Base-by-base conservation (phyloP, 2,329 filamentous ascomycete genomes). In the Penicillium sp. region DNA sequence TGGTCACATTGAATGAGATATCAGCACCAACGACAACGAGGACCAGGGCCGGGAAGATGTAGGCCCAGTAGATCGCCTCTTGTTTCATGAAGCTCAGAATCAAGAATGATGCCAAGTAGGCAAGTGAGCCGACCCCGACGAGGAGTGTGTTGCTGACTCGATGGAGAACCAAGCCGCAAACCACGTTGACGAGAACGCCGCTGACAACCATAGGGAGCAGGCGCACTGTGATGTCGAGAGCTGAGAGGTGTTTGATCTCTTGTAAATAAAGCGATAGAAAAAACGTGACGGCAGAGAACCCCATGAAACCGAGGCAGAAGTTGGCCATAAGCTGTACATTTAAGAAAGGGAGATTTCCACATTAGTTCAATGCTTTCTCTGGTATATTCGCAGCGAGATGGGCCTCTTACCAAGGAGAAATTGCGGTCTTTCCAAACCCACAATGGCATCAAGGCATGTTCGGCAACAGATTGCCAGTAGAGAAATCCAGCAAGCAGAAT, bases 1-100 rank as follows among this genome's bases (percentile, higher is more conserved):
- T 86, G 3, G 80, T 78, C 24, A 86, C 83, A 50, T 85, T 85
- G 64, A 86, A 86, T 49, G 86, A 79, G 32, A 87, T 77, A 59
- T 86, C 84, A 0, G 82, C 82, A 1, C 84, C 84, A 4, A 84
- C 69, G 1, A 86, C 83, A 24, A 77, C 76, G 26, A 86, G 64
- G 12, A 82, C 65, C 35, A 85, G 65, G 0, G 76, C 76, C 0
- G 83, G 81, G 60, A 86, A 86, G 5, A 78, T 74, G 50, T 84
- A 81, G 0, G 76, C 76, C 83, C 83, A 87, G 62, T 86, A 86
- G 13, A 71, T 75, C 47, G 75, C 76, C 8, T 77, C 71, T 1
- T 74, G 61, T 35, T 71, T 66, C 57, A 84, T 80, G 42, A 85
- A 73, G 0, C 79, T 76, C 33, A 82, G 71, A 5, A 87, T 70